These are phyloP conservation scores for Exobasidium cylindrosporum DNA, from an alignment of 1,284 basidiomycete species.

Conservation along the genomic window DNA sequence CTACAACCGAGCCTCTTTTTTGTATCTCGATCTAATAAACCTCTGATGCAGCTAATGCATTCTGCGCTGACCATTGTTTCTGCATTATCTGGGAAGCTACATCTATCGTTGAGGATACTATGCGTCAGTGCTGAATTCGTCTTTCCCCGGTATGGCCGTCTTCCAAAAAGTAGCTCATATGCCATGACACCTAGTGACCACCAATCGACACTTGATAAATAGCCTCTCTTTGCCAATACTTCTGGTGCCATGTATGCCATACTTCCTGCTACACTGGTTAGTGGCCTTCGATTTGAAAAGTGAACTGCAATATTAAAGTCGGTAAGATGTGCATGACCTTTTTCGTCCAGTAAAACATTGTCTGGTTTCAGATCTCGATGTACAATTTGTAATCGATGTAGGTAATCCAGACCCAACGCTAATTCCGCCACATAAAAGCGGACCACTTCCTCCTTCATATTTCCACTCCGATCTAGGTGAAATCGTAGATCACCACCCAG, in stretches of 20 bases:
- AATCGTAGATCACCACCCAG: conserved; percentile 90
- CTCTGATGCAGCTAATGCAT: conserved; percentile 35
- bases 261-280: conserved; percentile 78
- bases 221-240: conserved; percentile 48
- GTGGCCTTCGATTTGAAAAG: conserved; percentile 77
- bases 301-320: conserved; percentile 99
- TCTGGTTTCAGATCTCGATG: conserved; percentile 82
- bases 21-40: conserved; percentile 76
- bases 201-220: conserved; percentile 45
- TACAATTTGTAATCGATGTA: conserved; percentile 78
- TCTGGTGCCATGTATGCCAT: conserved; percentile 87
- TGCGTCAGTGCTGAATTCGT: conserved; percentile 48
- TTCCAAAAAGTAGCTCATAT: conserved; percentile 46
- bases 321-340: conserved; percentile 91
- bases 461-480: conserved; percentile 77
- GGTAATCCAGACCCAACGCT: conserved; percentile 77
- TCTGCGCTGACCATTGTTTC: conserved; percentile 40
- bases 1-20: conserved; percentile 77
- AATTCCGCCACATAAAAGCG: conserved; percentile 88
- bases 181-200: conserved; percentile 47
- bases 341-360: conserved; percentile 86
- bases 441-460: conserved; percentile 75
- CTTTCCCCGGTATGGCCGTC: conserved; percentile 46
- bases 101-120: conserved; percentile 43
- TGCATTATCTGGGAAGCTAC: conserved; percentile 47